These are phyloP conservation scores for Dryadomyces quercivorus DNA, from an alignment of 2,329 filamentous ascomycete genomes.

Conservation along the genomic window DNA sequence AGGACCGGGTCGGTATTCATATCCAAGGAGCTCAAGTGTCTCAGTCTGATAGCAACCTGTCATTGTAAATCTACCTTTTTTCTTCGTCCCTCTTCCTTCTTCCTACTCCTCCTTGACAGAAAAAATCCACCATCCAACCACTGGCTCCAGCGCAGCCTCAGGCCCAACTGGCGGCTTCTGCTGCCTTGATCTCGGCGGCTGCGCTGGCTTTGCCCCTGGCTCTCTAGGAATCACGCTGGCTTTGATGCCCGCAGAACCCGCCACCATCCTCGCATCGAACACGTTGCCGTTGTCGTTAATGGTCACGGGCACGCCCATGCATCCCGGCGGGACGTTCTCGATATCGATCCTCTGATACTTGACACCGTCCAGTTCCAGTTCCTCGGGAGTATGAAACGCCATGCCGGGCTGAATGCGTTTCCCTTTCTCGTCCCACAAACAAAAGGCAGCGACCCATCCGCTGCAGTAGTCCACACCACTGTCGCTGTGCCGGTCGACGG, in stretches of 20 bases:
- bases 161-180: too few species aligned
- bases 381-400: too few species aligned
- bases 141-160: neutral
- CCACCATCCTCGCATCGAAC: constrained; percentile 2
- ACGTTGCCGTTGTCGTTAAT: neutral
- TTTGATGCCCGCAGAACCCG: constrained; percentile 6
- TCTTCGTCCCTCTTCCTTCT: too few species aligned
- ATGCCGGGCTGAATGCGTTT: neutral
- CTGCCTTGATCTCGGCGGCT: too few species aligned
- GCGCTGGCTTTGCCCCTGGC: too few species aligned
- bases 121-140: neutral
- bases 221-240: neutral
- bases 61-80: too few species aligned
- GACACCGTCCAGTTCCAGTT: neutral
- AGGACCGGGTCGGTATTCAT: too few species aligned
- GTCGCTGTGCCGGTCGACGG: constrained; percentile 16
- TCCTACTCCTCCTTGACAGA: neutral
- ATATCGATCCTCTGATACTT: neutral
- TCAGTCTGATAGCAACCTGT: too few species aligned
- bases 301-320: constrained; percentile 2
- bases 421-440: constrained; percentile 19
- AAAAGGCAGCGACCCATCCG: constrained; percentile 22
- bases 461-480: constrained; percentile 18
- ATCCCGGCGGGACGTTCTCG: constrained; percentile 1
- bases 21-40: too few species aligned